Evolutionary conservation across 2,329 filamentous ascomycete species (phyloP), one percentile per base, ranked within the genome.

Genomic region (Penicillium sp.): DNA sequence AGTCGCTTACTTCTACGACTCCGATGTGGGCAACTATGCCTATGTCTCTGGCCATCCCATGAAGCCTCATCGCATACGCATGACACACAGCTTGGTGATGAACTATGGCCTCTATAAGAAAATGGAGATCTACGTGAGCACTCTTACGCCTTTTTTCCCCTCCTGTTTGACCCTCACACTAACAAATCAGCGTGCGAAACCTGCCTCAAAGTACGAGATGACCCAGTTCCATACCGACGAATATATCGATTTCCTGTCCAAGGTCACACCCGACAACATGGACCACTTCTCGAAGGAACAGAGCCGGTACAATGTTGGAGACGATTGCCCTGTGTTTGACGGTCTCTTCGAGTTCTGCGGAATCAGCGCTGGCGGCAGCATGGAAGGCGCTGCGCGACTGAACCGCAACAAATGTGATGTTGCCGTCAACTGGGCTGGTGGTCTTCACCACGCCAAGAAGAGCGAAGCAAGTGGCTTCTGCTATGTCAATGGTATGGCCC

Each of bases 261-360:
- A 95, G 68, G 94, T 99, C 54, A 97, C 94, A 0, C 95, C 94
- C 1, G 94, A 99, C 78, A 99, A 99, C 73, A 97, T 97, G 91
- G 95, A 99, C 67, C 85, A 84, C 63, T 97, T 91, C 71, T 84
- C 88, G 66, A 90, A 92, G 67, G 94, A 99, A 74, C 92, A 97
- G 74, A 88, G 90, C 84, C 85, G 81, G 64, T 89, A 87, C 75
- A 88, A 88, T 59, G 85, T 88, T 55, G 86, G 86, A 53, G 86
- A 83, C 54, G 81, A 83, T 62, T 82, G 80, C 65, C 86, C 86
- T 1, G 86, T 89, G 0, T 89, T 89, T 60, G 86, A 89, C 64
- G 86, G 86, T 16, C 77, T 89, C 16, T 89, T 88, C 61, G 86
- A 89, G 68, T 89, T 88, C 70, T 88, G 86, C 66, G 85, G 84